phyloP scores from a whole-genome alignment of 164 flowering plant genomes.

The Piper betle region DNA sequence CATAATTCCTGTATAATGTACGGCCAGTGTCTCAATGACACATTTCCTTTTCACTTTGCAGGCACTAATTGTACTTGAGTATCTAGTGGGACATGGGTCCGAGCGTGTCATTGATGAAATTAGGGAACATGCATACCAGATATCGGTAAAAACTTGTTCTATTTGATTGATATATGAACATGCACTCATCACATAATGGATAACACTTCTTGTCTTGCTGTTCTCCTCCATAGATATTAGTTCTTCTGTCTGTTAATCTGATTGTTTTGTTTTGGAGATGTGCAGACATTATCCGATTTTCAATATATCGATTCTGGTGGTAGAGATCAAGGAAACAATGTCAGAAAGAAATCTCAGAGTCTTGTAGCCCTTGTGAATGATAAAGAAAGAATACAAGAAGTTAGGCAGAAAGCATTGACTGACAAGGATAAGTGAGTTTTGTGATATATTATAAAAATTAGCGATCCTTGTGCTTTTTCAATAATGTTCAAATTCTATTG shows the following conservation, averaged over 20 bases:
- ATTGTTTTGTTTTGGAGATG: neutral
- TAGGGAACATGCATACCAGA: constrained; percentile 86
- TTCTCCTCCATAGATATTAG: neutral
- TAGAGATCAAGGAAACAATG: constrained; percentile 92
- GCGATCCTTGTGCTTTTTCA: neutral
- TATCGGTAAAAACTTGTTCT: constrained; percentile 40
- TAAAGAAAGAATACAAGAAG: constrained; percentile 81
- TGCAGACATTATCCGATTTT: constrained; percentile 78
- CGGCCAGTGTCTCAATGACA: neutral
- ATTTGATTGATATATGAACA: neutral
- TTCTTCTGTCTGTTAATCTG: neutral
- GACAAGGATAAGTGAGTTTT: constrained; percentile 84
- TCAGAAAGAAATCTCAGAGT: constrained; percentile 90
- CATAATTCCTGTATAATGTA: neutral
- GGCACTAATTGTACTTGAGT: constrained; percentile 89
- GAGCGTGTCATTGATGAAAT: constrained; percentile 96
- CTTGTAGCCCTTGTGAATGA: constrained; percentile 84
- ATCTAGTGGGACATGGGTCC: constrained; percentile 89
- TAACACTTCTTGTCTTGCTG: neutral
- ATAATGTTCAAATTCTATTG: neutral
- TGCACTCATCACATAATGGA: neutral
- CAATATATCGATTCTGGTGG: constrained; percentile 96
- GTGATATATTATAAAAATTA: neutral
- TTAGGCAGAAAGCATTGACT: constrained; percentile 74
- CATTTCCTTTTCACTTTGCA: constrained; percentile 21